Evolutionary conservation across 2,329 filamentous ascomycete species (phyloP).

Genomic region (Trichophyton rubrum): DNA sequence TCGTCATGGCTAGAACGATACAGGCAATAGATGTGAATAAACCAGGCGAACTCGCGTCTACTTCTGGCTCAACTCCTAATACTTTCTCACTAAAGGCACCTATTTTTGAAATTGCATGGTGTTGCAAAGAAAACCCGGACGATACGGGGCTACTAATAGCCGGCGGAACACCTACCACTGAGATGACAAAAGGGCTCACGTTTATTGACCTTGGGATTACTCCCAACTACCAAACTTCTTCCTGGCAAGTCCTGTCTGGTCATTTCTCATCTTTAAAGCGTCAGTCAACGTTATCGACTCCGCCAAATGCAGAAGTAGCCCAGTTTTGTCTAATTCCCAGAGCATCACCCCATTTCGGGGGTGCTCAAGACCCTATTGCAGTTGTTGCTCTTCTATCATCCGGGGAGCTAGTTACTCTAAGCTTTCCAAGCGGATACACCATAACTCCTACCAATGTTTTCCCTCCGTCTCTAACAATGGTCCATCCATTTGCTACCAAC

Average conservation of each 20-base stretch:
- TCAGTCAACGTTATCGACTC: conserved; percentile 59
- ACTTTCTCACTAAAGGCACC: conserved; percentile 55
- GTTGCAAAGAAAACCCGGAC: conserved; percentile 84
- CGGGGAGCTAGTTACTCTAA: conserved; percentile 78
- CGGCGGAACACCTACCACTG: conserved; percentile 59
- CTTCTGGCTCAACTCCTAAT: conserved; percentile 31
- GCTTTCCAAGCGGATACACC: conserved; percentile 81
- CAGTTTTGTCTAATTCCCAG: conserved; percentile 78
- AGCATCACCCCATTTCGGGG: conserved; percentile 69
- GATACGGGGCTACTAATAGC: conserved; percentile 81
- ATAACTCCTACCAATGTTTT: conserved; percentile 89
- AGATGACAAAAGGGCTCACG: conserved; percentile 62
- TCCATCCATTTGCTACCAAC: conserved; percentile 76
- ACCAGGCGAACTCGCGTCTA: conserved; percentile 36
- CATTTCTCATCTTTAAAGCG: conserved; percentile 69
- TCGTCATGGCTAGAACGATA: conserved; percentile 72
- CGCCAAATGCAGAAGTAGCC: conserved; percentile 60
- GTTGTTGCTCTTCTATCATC: conserved; percentile 67
- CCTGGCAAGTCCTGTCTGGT: conserved; percentile 68
- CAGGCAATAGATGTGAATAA: conserved; percentile 61
- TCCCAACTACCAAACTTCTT: conserved; percentile 80
- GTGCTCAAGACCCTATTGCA: conserved; percentile 82
- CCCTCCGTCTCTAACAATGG: conserved; percentile 72
- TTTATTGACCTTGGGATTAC: conserved; percentile 83
- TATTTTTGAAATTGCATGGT: conserved; percentile 74